These are phyloP conservation scores for Castanea mollissima DNA, from an alignment of 306 rosid genomes.

Conservation along the genomic window DNA sequence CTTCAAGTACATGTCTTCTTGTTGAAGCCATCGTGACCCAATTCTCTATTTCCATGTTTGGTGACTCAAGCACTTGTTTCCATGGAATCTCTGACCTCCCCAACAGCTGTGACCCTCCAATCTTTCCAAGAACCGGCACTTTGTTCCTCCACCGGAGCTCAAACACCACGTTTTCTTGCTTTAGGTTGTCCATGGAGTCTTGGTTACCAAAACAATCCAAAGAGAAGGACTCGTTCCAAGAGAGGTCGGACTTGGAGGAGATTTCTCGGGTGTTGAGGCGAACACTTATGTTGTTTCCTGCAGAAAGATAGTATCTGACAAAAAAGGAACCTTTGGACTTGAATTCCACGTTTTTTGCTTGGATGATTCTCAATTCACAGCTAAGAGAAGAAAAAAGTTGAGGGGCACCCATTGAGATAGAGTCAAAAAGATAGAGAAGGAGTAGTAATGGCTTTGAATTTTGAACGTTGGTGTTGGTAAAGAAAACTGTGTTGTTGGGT, in stretches of 20 bases:
- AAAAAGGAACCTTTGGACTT: conserved; percentile 41
- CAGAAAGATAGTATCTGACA: conserved; percentile 50
- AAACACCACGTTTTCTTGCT: conserved; percentile 49
- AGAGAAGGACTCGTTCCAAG: conserved; percentile 66
- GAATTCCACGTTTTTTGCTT: conserved; percentile 44
- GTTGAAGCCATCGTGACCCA: conserved; percentile 56
- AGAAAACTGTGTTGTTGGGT: no score
- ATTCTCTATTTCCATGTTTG: conserved; percentile 52
- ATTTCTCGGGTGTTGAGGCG: conserved; percentile 44
- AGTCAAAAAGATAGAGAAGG: not conserved
- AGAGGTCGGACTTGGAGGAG: conserved; percentile 36
- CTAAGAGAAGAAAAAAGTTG: conserved; percentile 37
- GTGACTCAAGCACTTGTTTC: conserved; percentile 55
- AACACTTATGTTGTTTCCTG: conserved; percentile 43
- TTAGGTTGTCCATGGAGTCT: conserved; percentile 44
- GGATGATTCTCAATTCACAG: conserved; percentile 53
- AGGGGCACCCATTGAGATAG: conserved; percentile 36
- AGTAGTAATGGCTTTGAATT: no score
- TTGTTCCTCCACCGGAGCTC: conserved; percentile 64
- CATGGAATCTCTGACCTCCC: conserved; percentile 66
- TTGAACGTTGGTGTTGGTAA: no score
- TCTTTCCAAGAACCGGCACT: conserved; percentile 27
- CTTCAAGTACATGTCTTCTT: conserved; percentile 15
- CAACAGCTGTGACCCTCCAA: conserved; percentile 60
- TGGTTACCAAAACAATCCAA: conserved; percentile 60